phyloP scores from a whole-genome alignment of 257 asterid species.

The Prunella vulgaris region DNA sequence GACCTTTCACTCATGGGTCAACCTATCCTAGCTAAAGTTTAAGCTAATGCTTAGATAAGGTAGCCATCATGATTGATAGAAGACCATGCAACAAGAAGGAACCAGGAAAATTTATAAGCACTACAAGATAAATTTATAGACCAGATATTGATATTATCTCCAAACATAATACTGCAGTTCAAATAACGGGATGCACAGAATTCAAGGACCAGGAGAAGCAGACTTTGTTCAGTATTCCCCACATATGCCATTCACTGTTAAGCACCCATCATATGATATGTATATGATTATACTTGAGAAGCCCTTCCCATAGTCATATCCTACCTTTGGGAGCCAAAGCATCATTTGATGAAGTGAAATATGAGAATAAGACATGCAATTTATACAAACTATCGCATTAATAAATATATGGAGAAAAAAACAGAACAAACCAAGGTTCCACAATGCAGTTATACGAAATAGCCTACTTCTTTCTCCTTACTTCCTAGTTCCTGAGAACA shows the following conservation, averaged over 20 bases:
- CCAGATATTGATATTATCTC: neutral
- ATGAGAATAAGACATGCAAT: neutral
- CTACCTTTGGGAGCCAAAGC: neutral
- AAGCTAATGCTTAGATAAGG: neutral
- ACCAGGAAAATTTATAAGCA: neutral
- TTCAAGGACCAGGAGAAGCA: constrained; percentile 6
- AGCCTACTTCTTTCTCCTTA: neutral
- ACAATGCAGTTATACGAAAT: neutral
- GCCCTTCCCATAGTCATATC: neutral
- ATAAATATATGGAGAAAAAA: neutral
- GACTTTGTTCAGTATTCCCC: neutral
- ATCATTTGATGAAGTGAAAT: neutral
- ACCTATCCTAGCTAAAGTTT: neutral
- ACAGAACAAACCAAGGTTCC: neutral
- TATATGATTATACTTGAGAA: neutral
- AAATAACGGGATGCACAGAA: neutral
- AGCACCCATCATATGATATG: neutral
- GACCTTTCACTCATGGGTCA: neutral
- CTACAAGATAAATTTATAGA: neutral
- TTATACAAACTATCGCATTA: neutral
- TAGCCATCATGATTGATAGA: neutral
- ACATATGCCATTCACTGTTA: neutral
- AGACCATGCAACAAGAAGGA: neutral
- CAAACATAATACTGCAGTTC: neutral
- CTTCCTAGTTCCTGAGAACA: neutral